Percentiles rank a stretch among this genome's conserved stretches.
These are phyloP conservation scores for Candida michaelii DNA, from an alignment of 805 yeast genomes.

Conservation along the genomic window DNA sequence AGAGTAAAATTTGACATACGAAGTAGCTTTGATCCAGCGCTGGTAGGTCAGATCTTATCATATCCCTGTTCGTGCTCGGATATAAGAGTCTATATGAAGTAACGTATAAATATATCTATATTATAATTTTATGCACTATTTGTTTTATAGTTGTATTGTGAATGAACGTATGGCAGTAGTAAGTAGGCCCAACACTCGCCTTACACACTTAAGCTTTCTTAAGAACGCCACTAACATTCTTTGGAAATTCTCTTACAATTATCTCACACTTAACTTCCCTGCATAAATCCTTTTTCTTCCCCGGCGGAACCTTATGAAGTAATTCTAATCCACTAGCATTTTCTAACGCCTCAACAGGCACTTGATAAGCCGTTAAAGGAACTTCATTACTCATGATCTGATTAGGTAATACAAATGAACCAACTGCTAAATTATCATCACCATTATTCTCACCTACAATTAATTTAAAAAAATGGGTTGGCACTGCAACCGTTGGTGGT, in stretches of 20 bases:
- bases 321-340: constrained; percentile 83
- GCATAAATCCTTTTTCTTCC: constrained; percentile 65
- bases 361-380: constrained; percentile 74
- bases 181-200: background rate
- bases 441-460: constrained; percentile 72
- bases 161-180: too few species aligned
- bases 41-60: too few species aligned
- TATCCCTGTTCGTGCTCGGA: too few species aligned
- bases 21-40: too few species aligned
- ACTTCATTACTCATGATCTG: constrained; percentile 69
- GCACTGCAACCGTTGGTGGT: constrained; percentile 95
- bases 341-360: constrained; percentile 88
- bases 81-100: too few species aligned
- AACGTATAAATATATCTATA: too few species aligned
- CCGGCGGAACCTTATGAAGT: constrained; percentile 62
- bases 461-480: constrained; percentile 93
- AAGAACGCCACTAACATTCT: constrained; percentile 29
- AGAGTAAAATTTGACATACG: constrained; percentile 15
- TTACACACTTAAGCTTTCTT: constrained; percentile 5
- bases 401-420: constrained; percentile 93
- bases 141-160: background rate
- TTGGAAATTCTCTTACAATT: constrained; percentile 75
- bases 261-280: constrained; percentile 77
- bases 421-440: constrained; percentile 59
- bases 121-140: background rate